These are phyloP conservation scores for Botrytis tulipae DNA, from an alignment of 2,329 filamentous ascomycete genomes.

Conservation along the genomic window DNA sequence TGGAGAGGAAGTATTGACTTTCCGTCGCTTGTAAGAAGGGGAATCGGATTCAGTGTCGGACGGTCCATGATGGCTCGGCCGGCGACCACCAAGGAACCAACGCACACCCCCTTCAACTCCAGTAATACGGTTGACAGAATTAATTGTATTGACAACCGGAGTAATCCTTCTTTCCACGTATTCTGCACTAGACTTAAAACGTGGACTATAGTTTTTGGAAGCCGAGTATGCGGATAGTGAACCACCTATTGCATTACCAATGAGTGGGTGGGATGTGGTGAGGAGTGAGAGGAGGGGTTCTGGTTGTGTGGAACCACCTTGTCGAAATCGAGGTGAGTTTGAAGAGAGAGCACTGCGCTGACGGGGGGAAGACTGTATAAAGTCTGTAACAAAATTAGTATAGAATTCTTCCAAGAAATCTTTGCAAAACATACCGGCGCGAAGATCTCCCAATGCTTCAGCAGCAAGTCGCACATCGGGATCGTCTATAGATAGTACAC, in stretches of 20 bases:
- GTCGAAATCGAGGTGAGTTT: slow-evolving; percentile 41
- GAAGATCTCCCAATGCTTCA: slow-evolving; percentile 71
- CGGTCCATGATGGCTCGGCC: slow-evolving; percentile 35
- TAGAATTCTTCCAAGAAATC: slow-evolving; percentile 3
- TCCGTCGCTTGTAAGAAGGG: slow-evolving; percentile 57
- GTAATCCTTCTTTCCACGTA: slow-evolving; percentile 87
- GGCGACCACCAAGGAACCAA: slow-evolving; percentile 69
- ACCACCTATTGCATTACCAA: slow-evolving; percentile 80
- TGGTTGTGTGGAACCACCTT: slow-evolving; percentile 43
- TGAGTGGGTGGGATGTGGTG: slow-evolving; percentile 81
- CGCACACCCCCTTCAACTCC: slow-evolving; percentile 85
- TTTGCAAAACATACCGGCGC: slow-evolving; percentile 57
- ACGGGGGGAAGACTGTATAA: slow-evolving; percentile 60
- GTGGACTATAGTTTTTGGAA: slow-evolving; percentile 86
- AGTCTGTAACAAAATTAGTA: slow-evolving; percentile 49
- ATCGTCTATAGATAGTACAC: slow-evolving; percentile 53
- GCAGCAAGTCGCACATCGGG: slow-evolving; percentile 69
- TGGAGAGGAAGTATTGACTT: slow-evolving; percentile 47
- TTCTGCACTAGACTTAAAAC: slow-evolving; percentile 85
- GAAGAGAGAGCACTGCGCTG: slow-evolving; percentile 28
- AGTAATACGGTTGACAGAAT: slow-evolving; percentile 77
- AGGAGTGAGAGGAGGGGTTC: slow-evolving; percentile 85
- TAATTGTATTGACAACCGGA: slow-evolving; percentile 82
- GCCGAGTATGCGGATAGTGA: slow-evolving; percentile 82
- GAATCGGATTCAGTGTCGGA: slow-evolving; percentile 49